Percentiles rank a stretch among this genome's conserved stretches.
Evolutionary conservation across 2,329 filamentous ascomycete genomes (phyloP).

Genomic region (Trichoderma hamatum): DNA sequence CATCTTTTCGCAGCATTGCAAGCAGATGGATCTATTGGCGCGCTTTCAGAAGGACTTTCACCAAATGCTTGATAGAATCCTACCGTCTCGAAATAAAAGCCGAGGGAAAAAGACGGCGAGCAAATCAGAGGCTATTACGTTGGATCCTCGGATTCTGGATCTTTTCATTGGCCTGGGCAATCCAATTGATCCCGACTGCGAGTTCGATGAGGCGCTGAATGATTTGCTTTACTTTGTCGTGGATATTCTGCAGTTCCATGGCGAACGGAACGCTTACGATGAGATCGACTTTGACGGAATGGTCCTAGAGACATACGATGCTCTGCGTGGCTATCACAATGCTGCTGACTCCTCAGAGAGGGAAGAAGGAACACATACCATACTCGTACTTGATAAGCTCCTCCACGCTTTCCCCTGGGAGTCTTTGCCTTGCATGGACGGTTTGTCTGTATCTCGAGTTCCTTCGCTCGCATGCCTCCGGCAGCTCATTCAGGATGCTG

Average conservation of each 20-base stretch:
- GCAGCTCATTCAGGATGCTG: slow-evolving; percentile 66
- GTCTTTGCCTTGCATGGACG: slow-evolving; percentile 82
- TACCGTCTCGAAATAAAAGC: slow-evolving; percentile 77
- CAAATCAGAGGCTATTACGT: slow-evolving; percentile 47
- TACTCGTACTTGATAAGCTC: slow-evolving; percentile 88
- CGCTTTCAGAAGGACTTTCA: slow-evolving; percentile 80
- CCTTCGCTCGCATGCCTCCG: slow-evolving; percentile 83
- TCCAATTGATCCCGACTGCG: slow-evolving; percentile 65
- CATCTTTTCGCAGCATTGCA: slow-evolving; percentile 78
- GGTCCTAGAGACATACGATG: slow-evolving; percentile 84
- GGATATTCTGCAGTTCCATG: slow-evolving; percentile 94
- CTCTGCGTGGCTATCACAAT: slow-evolving; percentile 75
- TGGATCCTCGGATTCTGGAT: slow-evolving; percentile 71
- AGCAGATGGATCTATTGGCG: slow-evolving; percentile 65
- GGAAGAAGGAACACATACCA: slow-evolving; percentile 66
- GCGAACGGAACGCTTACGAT: slow-evolving; percentile 94
- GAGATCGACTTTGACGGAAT: slow-evolving; percentile 96
- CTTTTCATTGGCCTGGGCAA: slow-evolving; percentile 86
- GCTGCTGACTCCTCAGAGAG: slow-evolving; percentile 46
- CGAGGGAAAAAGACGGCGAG: slow-evolving; percentile 55
- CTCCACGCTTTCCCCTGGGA: slow-evolving; percentile 96
- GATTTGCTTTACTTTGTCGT: slow-evolving; percentile 96
- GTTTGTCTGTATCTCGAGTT: slow-evolving; percentile 79
- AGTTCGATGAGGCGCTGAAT: slow-evolving; percentile 86
- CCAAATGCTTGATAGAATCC: slow-evolving; percentile 76